These are phyloP conservation scores for Rheum nobile DNA, from an alignment of 148 eudicot species.

Conservation along the genomic window DNA sequence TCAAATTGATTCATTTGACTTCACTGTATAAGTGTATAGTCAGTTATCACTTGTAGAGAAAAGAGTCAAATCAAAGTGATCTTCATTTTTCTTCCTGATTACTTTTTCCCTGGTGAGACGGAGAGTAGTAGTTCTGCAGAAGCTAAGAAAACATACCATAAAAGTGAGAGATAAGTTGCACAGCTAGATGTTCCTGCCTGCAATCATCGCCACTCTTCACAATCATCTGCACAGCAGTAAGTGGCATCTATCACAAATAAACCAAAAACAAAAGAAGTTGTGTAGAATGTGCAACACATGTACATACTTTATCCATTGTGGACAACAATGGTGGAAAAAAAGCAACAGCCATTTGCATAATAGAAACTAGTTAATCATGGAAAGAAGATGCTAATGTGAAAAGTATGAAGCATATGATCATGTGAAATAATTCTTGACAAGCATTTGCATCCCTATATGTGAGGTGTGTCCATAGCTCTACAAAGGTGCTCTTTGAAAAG, in stretches of 20 bases:
- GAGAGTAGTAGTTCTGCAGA: not conserved
- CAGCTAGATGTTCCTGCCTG: constrained; percentile 97
- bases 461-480: not conserved
- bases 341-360: not conserved
- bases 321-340: not conserved
- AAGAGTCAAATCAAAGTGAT: not conserved
- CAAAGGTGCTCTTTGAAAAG: not conserved
- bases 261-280: not conserved
- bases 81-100: not conserved
- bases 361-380: not conserved
- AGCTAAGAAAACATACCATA: constrained; percentile 43
- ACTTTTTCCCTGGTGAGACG: not conserved
- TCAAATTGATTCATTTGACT: not conserved
- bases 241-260: not conserved
- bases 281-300: not conserved
- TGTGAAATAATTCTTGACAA: not conserved
- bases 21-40: not conserved
- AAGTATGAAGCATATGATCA: not conserved
- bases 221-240: constrained; percentile 35
- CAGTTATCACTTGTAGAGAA: not conserved
- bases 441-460: not conserved
- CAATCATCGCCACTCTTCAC: constrained; percentile 99
- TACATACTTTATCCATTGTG: not conserved
- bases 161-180: constrained; percentile 92
- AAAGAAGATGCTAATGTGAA: not conserved